Conservation (phyloP, 306 rosid genomes). For the Vigna hirtella region DNA sequence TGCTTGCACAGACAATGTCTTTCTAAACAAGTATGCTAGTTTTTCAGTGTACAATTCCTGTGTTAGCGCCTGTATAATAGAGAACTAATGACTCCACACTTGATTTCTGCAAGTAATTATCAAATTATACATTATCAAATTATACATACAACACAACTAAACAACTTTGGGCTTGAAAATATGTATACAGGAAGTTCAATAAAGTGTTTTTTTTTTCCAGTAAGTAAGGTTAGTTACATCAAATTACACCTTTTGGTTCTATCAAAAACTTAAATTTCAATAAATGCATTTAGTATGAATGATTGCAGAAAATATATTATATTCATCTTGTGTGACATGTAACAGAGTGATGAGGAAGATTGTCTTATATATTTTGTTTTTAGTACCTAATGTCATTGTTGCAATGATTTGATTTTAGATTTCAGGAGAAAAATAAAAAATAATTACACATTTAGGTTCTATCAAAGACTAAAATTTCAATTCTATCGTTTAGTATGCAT, state of each 20-base stretch:
- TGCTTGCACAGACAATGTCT: neutral
- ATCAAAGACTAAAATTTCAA: conserved; percentile 11
- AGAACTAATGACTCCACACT: conserved; percentile 14
- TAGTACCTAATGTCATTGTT: conserved; percentile 20
- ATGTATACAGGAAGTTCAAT: neutral
- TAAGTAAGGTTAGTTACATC: neutral
- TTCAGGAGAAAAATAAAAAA: conserved; percentile 63
- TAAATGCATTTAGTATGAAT: neutral
- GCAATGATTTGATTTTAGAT: conserved; percentile 37
- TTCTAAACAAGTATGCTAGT: neutral
- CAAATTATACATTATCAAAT: neutral
- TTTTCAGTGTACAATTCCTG: neutral
- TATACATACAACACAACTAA: neutral
- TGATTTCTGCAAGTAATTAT: neutral
- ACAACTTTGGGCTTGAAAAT: conserved; percentile 7
- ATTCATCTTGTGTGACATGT: conserved; percentile 6
- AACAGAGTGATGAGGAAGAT: neutral
- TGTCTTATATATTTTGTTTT: neutral
- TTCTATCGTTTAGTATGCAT: neutral
- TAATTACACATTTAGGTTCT: neutral
- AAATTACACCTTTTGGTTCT: conserved; percentile 1
- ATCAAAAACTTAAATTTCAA: conserved; percentile 20
- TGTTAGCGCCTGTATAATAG: neutral
- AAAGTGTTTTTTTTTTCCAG: neutral
- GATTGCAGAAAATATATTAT: neutral